Conservation (phyloP, 73 alveolate species). For the Paramecium primaurelia region DNA sequence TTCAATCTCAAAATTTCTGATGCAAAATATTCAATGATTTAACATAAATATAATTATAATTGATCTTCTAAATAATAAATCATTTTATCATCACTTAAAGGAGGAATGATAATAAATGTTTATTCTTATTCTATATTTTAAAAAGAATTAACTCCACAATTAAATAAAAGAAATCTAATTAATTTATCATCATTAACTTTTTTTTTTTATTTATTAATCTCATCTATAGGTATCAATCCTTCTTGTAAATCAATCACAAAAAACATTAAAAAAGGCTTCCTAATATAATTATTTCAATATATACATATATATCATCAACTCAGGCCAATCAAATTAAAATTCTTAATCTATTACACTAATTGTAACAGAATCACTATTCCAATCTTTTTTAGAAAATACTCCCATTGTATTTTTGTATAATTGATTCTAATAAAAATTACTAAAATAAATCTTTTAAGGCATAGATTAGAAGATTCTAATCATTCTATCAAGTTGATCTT, state of each 20-base stretch:
- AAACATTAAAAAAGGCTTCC: constrained; percentile 17
- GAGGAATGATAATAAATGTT: not conserved
- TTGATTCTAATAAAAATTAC: not conserved
- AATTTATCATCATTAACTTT: constrained; percentile 28
- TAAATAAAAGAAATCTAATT: not conserved
- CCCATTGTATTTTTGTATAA: constrained; percentile 31
- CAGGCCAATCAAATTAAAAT: constrained; percentile 17
- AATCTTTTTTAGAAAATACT: not conserved
- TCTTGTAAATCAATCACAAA: not conserved
- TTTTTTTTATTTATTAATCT: not conserved
- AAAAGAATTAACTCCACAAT: not conserved
- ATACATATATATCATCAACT: not conserved
- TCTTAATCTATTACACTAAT: not conserved
- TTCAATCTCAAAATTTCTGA: constrained; percentile 11
- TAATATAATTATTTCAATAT: not conserved
- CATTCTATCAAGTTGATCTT: not conserved
- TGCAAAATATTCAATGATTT: constrained; percentile 34
- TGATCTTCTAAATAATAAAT: constrained; percentile 28
- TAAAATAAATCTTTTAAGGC: not conserved
- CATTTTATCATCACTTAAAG: constrained; percentile 34
- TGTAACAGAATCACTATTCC: not conserved
- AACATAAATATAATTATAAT: not conserved
- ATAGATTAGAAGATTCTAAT: not conserved
- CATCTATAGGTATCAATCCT: not conserved
- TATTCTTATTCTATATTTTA: not conserved